Base-by-base conservation (phyloP, 2,329 filamentous ascomycete genomes). In the Didymella sp. region DNA sequence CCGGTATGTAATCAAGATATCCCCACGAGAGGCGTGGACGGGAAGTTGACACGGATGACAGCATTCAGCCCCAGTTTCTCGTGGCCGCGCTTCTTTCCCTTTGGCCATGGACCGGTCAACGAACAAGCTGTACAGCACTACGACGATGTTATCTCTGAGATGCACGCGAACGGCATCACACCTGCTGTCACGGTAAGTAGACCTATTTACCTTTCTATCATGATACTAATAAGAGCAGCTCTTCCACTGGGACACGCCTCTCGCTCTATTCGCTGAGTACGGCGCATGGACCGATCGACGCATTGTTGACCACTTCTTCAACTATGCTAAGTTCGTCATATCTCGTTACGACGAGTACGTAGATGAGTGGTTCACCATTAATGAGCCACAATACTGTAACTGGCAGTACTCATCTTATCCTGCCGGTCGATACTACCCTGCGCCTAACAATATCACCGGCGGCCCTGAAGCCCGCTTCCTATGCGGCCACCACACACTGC, bases 321-420 rank as follows among this genome's bases (percentile, higher is more conserved):
- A 77, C 59, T 78, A 78, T 48, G 77, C 76, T 21, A 78, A 78
- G 57, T 79, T 77, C 46, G 68, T 78, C 44, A 78, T 79, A 25
- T 65, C 66, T 6, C 68, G 77, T 4, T 79, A 79, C 46, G 77
- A 79, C 51, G 63, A 69, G 9, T 74, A 74, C 48, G 76, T 78
- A 4, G 74, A 74, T 24, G 70, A 74, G 49, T 78, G 75, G 76
- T 78, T 76, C 56, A 77, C 76, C 0, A 74, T 78, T 62, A 78
- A 77, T 55, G 74, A 77, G 63, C 75, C 77, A 2, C 77, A 80
- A 61, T 79, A 80, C 67, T 81, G 79, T 56, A 79, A 81, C 54
- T 81, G 79, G 79, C 79, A 82, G 63, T 82, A 79, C 62, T 68
- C 72, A 1, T 64, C 62, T 51, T 81, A 81, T 38, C 79, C 78